Base-by-base conservation (phyloP, 495 filamentous ascomycete species). In the Daldinia caldariorum region DNA sequence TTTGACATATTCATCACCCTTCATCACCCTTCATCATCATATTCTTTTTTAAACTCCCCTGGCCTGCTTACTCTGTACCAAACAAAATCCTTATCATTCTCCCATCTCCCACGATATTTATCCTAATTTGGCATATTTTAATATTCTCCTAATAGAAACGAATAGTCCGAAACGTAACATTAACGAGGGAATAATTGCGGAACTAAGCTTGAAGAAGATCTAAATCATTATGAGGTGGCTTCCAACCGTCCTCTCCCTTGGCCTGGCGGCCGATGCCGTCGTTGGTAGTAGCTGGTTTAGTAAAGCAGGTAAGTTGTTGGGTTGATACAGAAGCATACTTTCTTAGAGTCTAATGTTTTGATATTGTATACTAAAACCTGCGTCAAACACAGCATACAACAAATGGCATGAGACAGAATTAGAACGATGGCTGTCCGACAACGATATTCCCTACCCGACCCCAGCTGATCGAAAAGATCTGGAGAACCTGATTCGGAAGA, bases 341-440 rank as follows among this genome's bases (percentile, higher is more conserved):
- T 8, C 18, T 3, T 47, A 3, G 16, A 20, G 43, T 22, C 16
- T 47, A 9, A 6, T n/a, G n/a, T n/a, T 8, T 9, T 47, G 8
- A 18, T 22, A 64, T 32, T 34, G 31, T 4, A 3, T 32, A 20
- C 49, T 53, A 32, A 53, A 8, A 53, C 14, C 4, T 53, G 0
- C 14, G 29, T n/a, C 32, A 32, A 53, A 58, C 16, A 59, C 9
- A 97, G 95, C 89, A 6, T 99, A 98, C 86, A 97, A 97, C 83
- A 97, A 94, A 78, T 99, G 95, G 95, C 94, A 98, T 77, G 90
- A 97, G 82, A 97, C 92, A 6, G 95, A 99, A 84, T 87, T 99
- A 10, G 94, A 99, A 83, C 87, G 95, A 74, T 99, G 95, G 95
- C 90, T 99, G 63, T 92, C 91, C 26, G 95, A 99, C 73, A 88